Base-by-base conservation (phyloP, 805 yeast genomes). In the Cyberlindnera euphorbiiphila region DNA sequence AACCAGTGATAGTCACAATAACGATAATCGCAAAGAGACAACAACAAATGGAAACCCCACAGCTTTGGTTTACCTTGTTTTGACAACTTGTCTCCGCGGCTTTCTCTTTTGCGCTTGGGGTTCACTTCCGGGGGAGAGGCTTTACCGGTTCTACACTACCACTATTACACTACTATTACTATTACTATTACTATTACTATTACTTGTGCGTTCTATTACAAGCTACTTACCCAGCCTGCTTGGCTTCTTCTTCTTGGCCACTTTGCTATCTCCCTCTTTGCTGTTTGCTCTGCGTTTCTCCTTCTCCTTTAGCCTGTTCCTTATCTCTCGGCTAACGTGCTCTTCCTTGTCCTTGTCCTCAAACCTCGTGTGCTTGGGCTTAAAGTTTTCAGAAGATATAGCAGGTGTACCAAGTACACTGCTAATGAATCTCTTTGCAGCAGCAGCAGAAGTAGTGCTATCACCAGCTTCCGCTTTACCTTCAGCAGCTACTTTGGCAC, bases 281-380 rank as follows among this genome's bases (percentile, higher is more conserved):
- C 33, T 41, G 12, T 20, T 14, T 13, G 28, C 43, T 29, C 28
- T 41, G 15, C 17, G 18, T 19, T 28, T 30, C 21, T 34, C 29
- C 12, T 23, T 39, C 33, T 32, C 43, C 25, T 32, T 38, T 18
- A 36, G 25, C 20, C 34, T 43, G 15, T 30, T 36, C 36, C 38
- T 32, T 34, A 33, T 23, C 5, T 34, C 32, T 11, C 24, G 14
- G 8, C 24, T 31, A 17, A 21, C 19, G 19, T 29, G 27, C 14
- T 31, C 30, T 16, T 29, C 32, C 18, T 42, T 34, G 18, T 40
- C 38, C 6, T 48, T 42, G 14, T 60, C 64, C 4, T 51, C 54
- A 46, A 76, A 77, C 43, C 64, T 72, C 1, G 73, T 75, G 46
- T 76, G 82, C 32, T 62, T 72, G 0, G 78, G 78, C 46, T 71